Evolutionary conservation across 768 basidiomycete species (phyloP), one percentile per base, ranked within the genome.

Genomic region (Suillus plorans): DNA sequence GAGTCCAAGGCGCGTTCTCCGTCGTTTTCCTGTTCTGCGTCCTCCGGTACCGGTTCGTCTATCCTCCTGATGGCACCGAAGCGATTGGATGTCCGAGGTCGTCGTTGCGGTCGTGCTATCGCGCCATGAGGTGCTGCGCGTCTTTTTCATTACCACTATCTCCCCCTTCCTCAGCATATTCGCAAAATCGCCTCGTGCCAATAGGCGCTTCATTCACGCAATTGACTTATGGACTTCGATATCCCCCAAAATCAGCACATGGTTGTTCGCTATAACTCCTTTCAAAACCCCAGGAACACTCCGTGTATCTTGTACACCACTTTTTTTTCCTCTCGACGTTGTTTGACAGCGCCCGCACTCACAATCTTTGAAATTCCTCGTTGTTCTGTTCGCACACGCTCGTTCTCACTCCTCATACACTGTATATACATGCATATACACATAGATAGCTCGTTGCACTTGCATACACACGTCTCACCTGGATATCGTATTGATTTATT

Each of bases 381-480:
- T 14, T 16, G 39, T 61, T 25, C 47, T 66, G 31, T 67, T 66
- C 63, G 69, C 70, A 28, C 71, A 74, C 73, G 62, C 70, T 76
- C 73, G 37, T 75, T 74, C 20, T 64, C 59, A 16, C 13, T 37
- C 68, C 73, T 74, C 75, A 71, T 67, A 71, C 73, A 75, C 61
- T 77, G 75, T 74, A 77, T 75, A 77, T 76, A 74, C 73, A 71
- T 71, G 75, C 70, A 77, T 76, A 77, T 74, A 69, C 74, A 75
- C 77, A 75, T 76, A 77, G 72, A 76, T 73, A 44, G 63, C 63
- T 39, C 45, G 52, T 63, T 20, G 53, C 61, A 47, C 58, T 64
- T 25, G 73, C 65, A 62, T 75, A 73, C 75, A 75, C 75, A 77
- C 64, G 63, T 41, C 63, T 60, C 56, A 55, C 25, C 65, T 75